These are phyloP conservation scores for Westerdykella ornata DNA, from an alignment of 2,329 filamentous ascomycete species.

Conservation along the genomic window DNA sequence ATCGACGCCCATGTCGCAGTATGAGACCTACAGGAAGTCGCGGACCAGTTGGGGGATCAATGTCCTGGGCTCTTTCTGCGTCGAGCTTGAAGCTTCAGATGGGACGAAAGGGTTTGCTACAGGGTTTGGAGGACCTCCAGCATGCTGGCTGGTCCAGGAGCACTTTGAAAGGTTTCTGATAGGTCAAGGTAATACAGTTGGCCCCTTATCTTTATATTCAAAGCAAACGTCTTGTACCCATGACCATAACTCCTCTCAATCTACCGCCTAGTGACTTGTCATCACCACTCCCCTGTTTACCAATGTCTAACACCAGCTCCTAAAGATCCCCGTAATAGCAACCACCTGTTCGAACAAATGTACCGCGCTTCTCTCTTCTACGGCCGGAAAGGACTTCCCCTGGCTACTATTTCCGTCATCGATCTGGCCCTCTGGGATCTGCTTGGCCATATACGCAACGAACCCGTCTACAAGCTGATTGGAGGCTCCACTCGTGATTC, in stretches of 20 bases:
- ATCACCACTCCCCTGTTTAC: background rate
- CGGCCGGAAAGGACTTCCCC: conserved; percentile 81
- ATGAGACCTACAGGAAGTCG: conserved; percentile 80
- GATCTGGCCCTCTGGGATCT: conserved; percentile 91
- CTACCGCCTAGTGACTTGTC: background rate
- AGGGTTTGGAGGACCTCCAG: conserved; percentile 86
- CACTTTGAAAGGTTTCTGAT: conserved; percentile 91
- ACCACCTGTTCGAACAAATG: conserved; percentile 92
- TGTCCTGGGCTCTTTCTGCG: conserved; percentile 82
- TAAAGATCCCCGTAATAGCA: conserved; percentile 78
- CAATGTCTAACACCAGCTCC: background rate
- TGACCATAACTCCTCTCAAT: background rate
- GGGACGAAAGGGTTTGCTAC: conserved; percentile 93
- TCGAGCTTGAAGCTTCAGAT: conserved; percentile 82
- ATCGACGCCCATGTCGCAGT: conserved; percentile 84
- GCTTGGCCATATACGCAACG: conserved; percentile 80
- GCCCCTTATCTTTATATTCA: background rate
- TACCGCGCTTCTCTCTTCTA: conserved; percentile 96
- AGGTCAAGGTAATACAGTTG: conserved; percentile 55
- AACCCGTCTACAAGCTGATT: conserved; percentile 92
- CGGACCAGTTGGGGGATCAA: conserved; percentile 95
- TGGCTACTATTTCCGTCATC: conserved; percentile 89
- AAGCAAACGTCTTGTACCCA: background rate
- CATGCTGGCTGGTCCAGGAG: conserved; percentile 88
- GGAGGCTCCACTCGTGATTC: conserved; percentile 80